Evolutionary conservation across 225 moss, liverwort and hornwort genomes (phyloP).

Genomic region (Marchantia paleacea): DNA sequence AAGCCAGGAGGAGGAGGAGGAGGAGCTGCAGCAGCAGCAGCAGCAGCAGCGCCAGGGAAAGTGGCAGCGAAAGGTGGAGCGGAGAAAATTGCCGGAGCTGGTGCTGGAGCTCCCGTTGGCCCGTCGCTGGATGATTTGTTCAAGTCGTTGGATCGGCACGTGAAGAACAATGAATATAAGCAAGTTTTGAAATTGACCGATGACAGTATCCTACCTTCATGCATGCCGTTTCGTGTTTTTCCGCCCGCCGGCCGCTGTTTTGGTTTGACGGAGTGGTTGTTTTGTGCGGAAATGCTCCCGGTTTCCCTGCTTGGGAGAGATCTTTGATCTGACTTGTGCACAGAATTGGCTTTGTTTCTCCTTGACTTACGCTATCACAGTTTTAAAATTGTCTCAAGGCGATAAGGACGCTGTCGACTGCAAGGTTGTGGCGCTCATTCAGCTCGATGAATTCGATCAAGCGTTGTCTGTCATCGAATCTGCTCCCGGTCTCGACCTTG

Average conservation of each 20-base stretch:
- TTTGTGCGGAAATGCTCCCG: background rate
- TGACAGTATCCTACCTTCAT: slow-evolving; percentile 52
- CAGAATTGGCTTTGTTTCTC: slow-evolving; percentile 12
- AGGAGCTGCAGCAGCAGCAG: slow-evolving; percentile 8
- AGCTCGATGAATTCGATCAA: slow-evolving; percentile 62
- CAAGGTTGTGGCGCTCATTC: slow-evolving; percentile 83
- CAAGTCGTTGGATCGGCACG: slow-evolving; percentile 62
- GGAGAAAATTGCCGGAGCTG: slow-evolving; percentile 6
- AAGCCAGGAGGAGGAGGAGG: slow-evolving; percentile 4
- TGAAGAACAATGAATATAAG: slow-evolving; percentile 65
- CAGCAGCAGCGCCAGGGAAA: background rate
- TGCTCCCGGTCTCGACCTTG: slow-evolving; percentile 50
- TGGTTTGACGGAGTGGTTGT: no score
- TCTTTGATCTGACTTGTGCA: background rate
- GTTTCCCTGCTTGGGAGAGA: background rate
- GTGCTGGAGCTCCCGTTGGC: slow-evolving; percentile 34
- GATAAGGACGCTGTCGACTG: slow-evolving; percentile 85
- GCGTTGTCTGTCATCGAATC: slow-evolving; percentile 70
- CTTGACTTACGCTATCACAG: slow-evolving; percentile 39
- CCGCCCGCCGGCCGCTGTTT: background rate
- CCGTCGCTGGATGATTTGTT: slow-evolving; percentile 81
- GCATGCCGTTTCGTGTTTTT: background rate
- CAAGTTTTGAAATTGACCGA: slow-evolving; percentile 68
- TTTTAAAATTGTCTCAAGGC: slow-evolving; percentile 60
- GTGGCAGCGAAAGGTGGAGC: background rate